Evolutionary conservation across 768 basidiomycete species (phyloP).

Genomic region (Psilocybe cyanescens): DNA sequence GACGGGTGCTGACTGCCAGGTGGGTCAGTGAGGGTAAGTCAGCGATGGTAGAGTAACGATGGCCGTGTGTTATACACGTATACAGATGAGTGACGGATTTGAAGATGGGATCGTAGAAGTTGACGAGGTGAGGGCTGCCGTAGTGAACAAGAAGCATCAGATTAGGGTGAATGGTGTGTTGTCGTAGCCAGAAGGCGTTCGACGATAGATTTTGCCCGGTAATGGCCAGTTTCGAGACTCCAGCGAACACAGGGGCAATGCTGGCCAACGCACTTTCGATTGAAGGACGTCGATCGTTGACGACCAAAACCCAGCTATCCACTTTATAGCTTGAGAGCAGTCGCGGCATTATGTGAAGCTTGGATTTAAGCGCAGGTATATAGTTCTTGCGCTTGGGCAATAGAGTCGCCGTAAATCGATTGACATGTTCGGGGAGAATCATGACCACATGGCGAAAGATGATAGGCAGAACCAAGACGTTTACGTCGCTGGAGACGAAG

Average conservation of each 20-base stretch:
- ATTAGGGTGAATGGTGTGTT: conserved; percentile 32
- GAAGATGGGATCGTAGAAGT: conserved; percentile 38
- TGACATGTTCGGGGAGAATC: conserved; percentile 29
- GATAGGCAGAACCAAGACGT: conserved; percentile 37
- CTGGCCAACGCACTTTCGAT: conserved; percentile 35
- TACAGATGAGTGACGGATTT: conserved; percentile 37
- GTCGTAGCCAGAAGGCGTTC: conserved; percentile 38
- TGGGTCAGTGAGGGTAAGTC: conserved; percentile 37
- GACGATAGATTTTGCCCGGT: conserved; percentile 35
- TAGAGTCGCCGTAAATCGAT: conserved; percentile 32
- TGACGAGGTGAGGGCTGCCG: conserved; percentile 35
- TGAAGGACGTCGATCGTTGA: conserved; percentile 34
- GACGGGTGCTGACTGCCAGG: conserved; percentile 35
- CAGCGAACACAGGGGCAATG: conserved; percentile 34
- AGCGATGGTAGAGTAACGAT: conserved; percentile 32
- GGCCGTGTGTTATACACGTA: conserved; percentile 33
- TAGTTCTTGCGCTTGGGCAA: conserved; percentile 30
- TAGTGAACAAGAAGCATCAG: conserved; percentile 36
- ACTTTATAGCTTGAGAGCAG: conserved; percentile 35
- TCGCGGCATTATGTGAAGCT: conserved; percentile 30
- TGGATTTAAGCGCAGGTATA: conserved; percentile 30
- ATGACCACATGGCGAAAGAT: conserved; percentile 35
- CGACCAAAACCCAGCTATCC: conserved; percentile 34
- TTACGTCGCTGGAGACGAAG: conserved; percentile 35
- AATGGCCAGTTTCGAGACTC: conserved; percentile 35